A percentile compares a stretch with the other conserved stretches of the same genome.
These are phyloP conservation scores for Tetragonia tetragonoides DNA, from an alignment of 148 eudicot species.

Conservation along the genomic window DNA sequence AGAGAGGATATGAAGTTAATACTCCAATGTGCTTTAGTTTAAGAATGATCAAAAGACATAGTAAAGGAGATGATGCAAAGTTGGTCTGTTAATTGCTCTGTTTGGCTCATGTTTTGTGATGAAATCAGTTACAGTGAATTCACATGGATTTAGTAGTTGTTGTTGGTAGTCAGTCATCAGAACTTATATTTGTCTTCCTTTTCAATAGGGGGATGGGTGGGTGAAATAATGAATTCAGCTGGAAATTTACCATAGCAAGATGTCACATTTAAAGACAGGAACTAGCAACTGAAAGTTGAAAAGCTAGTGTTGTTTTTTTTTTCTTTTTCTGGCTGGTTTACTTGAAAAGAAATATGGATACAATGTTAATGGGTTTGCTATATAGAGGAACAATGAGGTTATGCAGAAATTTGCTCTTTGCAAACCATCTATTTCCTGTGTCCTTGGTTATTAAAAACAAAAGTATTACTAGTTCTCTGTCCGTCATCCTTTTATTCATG, in stretches of 20 bases:
- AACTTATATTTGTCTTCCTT: not conserved
- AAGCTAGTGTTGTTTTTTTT: not conserved
- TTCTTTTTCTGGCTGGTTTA: not conserved
- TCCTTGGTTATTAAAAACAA: not conserved
- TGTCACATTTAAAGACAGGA: not conserved
- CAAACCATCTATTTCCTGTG: not conserved
- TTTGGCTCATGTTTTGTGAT: not conserved
- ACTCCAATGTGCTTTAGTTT: not conserved
- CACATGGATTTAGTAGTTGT: not conserved
- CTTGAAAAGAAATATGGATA: not conserved
- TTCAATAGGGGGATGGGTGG: not conserved
- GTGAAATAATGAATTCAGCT: not conserved
- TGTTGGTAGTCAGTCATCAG: not conserved
- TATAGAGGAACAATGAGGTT: not conserved
- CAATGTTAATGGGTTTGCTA: not conserved
- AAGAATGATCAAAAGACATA: not conserved
- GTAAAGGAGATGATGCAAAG: not conserved
- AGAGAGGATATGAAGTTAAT: not conserved
- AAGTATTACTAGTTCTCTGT: no score
- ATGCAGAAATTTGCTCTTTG: not conserved
- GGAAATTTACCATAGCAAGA: not conserved
- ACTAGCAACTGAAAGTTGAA: not conserved
- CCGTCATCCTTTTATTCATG: no score
- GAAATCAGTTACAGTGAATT: not conserved
- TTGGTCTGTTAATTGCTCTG: not conserved